phyloP scores from a whole-genome alignment of 2,329 filamentous ascomycete genomes.

The Colletotrichum kahawae region DNA sequence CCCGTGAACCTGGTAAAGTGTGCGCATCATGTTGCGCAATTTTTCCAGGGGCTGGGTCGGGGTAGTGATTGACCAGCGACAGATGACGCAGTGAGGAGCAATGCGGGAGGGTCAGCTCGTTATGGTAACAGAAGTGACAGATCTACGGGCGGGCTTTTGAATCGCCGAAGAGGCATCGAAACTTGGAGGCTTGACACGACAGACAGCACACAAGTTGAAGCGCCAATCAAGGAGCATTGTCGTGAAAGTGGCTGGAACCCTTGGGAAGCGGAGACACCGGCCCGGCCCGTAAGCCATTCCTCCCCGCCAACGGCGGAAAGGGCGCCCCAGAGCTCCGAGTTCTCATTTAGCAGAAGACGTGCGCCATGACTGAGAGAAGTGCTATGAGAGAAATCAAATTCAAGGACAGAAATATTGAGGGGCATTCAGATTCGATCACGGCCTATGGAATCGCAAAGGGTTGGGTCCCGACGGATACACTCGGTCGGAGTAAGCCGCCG shows the following conservation, averaged over 20 bases:
- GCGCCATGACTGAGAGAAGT: no score
- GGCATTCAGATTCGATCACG: no score
- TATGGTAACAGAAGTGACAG: rapidly evolving
- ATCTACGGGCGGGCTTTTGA: background rate
- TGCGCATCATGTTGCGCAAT: background rate
- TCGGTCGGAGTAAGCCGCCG: no score
- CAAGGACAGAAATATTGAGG: no score
- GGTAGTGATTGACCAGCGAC: background rate
- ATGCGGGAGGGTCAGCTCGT: background rate
- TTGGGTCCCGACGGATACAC: no score
- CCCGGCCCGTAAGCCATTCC: background rate
- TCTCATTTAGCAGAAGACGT: no score
- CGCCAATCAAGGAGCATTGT: background rate
- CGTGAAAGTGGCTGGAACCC: background rate
- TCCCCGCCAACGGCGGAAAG: background rate
- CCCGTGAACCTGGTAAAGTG: background rate
- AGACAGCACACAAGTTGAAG: background rate
- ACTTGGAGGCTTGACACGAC: background rate
- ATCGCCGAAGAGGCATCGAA: background rate
- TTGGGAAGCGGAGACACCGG: background rate
- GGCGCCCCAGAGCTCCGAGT: no score
- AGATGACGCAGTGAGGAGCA: background rate
- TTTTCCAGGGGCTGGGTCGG: background rate
- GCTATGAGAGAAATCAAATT: no score
- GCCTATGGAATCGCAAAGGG: no score